phyloP scores from a whole-genome alignment of 768 basidiomycete genomes.

The Lactarius akahatsu region DNA sequence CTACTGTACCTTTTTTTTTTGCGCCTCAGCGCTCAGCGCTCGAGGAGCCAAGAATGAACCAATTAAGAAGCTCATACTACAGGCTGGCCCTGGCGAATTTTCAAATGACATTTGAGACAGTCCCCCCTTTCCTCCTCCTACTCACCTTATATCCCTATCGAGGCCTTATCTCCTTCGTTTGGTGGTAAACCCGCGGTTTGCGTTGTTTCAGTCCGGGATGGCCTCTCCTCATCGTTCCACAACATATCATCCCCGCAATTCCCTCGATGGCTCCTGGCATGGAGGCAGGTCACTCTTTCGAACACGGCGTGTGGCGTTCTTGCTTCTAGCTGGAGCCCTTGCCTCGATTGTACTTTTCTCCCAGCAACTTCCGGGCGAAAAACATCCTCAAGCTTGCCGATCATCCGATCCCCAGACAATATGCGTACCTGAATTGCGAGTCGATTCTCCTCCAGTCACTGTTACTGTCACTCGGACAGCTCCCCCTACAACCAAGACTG shows the following conservation, averaged over 20 bases:
- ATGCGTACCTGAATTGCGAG: neutral
- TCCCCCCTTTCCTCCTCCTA: too few species aligned
- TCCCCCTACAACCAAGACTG: conserved; percentile 3
- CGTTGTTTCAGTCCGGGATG: neutral
- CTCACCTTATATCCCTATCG: neutral
- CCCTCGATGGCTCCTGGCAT: neutral
- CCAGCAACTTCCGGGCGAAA: neutral
- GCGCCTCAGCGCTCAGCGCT: too few species aligned
- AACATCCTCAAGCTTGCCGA: neutral
- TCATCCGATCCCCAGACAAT: neutral
- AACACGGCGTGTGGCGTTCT: conserved; percentile 8
- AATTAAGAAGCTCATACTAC: too few species aligned
- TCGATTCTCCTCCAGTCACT: neutral
- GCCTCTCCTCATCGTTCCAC: neutral
- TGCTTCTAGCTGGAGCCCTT: conserved; percentile 4
- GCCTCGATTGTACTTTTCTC: neutral
- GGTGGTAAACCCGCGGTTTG: neutral
- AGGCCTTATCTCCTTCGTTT: neutral
- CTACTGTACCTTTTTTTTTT: too few species aligned
- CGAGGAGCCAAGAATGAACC: too few species aligned
- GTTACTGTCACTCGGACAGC: conserved; percentile 10
- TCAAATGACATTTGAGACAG: too few species aligned
- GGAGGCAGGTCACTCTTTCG: neutral
- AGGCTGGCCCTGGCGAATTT: too few species aligned
- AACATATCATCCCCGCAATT: neutral